Evolutionary conservation across 257 asterid genomes (phyloP).

Genomic region (Lavandula angustifolia): DNA sequence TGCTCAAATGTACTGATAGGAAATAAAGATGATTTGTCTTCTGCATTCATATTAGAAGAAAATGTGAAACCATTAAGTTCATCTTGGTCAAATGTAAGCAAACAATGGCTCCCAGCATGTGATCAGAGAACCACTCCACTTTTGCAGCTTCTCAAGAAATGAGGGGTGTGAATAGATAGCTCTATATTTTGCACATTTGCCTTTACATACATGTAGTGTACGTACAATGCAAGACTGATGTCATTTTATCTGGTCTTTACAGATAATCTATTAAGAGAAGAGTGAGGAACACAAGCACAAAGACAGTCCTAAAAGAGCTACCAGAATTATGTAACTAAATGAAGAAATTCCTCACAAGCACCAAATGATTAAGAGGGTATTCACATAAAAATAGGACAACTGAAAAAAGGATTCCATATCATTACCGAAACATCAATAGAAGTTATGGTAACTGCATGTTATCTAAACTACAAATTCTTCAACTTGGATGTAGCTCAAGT

Average conservation of each 20-base stretch:
- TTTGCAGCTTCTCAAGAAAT: too few species aligned
- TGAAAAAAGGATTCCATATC: background rate
- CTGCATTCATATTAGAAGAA: background rate
- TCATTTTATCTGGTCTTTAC: background rate
- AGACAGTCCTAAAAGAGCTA: background rate
- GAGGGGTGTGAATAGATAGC: background rate
- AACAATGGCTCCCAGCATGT: background rate
- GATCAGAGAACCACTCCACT: background rate
- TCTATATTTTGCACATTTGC: slow-evolving; percentile 23
- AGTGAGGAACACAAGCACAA: slow-evolving; percentile 4
- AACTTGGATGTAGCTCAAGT: slow-evolving; percentile 24
- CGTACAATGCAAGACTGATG: background rate
- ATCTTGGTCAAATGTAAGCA: background rate
- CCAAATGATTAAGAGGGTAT: slow-evolving; percentile 5
- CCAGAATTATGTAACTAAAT: background rate
- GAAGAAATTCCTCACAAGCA: slow-evolving; percentile 7
- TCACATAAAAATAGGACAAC: background rate
- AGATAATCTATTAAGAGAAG: too few species aligned
- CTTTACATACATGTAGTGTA: background rate
- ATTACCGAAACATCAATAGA: background rate
- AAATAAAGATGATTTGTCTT: background rate
- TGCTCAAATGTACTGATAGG: background rate
- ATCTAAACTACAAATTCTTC: background rate
- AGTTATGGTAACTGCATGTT: background rate
- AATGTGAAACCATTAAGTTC: background rate